Evolutionary conservation across 805 yeast species (phyloP), one percentile per base, ranked within the genome.

Genomic region (Starmerella cellae): DNA sequence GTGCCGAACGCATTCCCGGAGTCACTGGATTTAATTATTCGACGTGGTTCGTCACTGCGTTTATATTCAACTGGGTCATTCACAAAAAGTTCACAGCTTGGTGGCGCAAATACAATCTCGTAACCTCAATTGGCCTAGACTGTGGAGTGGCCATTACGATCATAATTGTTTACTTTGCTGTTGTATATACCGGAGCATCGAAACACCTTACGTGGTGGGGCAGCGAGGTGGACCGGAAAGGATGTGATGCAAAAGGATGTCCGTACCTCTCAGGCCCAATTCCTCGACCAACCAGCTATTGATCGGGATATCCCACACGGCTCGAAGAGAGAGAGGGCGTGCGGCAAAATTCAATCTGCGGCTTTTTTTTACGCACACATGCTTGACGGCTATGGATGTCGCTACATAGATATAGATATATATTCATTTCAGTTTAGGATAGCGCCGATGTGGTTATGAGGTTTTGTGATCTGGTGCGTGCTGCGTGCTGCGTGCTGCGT

Each of bases 11-110:
- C 50, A 74, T 78, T 54, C 85, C 88, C 14, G 84, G 87, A 37
- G 77, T 80, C 34, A 77, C 84, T 3, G 75, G 80, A 22, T 77
- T 75, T 59, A 77, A 76, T 58, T 77, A 74, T 57, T 68, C 71
- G 21, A 60, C 75, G 3, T 77, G 70, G 62, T 71, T 75, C 48
- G 56, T 65, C 35, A 65, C 44, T 28, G 78, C 81, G 4, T 68
- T 67, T 48, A 42, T 66, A 8, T 79, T 78, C 64, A 75, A 75
- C 64, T 74, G 66, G 59, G 63, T 65, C 47, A 60, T 79, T 42
- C 75, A 74, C 49, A 66, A 71, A 38, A 62, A 65, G 43, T 75
- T 69, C 60, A 63, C 73, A 31, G 61, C 67, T 32, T 79, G 85
- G 85, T 79, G 85, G 47, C 39, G 41, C 3, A 44, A 44, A 35